Evolutionary conservation across 208 protist genomes (phyloP).

Genomic region (Tritrichomonas musculus): DNA sequence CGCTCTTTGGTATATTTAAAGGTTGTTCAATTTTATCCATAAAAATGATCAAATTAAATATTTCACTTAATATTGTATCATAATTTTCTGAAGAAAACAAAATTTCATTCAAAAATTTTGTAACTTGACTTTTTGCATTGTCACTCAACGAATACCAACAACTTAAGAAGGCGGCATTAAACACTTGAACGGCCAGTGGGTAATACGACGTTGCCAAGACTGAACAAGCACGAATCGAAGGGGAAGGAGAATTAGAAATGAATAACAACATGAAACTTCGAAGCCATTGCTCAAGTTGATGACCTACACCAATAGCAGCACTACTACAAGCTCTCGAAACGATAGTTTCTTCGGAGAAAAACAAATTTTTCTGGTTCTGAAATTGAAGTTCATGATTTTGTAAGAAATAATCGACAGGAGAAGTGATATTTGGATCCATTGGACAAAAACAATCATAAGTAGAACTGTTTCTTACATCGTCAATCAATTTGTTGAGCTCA

Average conservation of each 20-base stretch:
- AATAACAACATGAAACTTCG: neutral
- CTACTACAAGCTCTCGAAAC: neutral
- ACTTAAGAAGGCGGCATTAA: neutral
- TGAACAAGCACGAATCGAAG: neutral
- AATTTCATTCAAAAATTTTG: neutral
- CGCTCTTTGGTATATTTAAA: neutral
- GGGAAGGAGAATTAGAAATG: neutral
- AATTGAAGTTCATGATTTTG: too few species aligned
- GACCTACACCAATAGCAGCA: neutral
- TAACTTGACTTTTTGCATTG: neutral
- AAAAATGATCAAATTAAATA: neutral
- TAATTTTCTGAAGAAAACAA: neutral
- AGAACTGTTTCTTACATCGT: too few species aligned
- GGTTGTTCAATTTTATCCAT: conserved; percentile 23
- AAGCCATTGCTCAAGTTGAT: neutral
- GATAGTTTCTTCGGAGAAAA: neutral
- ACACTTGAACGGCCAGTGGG: neutral
- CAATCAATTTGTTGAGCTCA: too few species aligned
- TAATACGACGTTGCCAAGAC: neutral
- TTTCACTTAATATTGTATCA: too few species aligned
- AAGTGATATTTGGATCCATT: too few species aligned
- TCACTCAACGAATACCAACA: neutral
- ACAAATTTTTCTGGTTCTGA: too few species aligned
- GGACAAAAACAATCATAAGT: too few species aligned
- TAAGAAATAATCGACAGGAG: too few species aligned